Conservation (phyloP, 345 rosid species). For the thale cress (Arabidopsis thaliana) region DNA sequence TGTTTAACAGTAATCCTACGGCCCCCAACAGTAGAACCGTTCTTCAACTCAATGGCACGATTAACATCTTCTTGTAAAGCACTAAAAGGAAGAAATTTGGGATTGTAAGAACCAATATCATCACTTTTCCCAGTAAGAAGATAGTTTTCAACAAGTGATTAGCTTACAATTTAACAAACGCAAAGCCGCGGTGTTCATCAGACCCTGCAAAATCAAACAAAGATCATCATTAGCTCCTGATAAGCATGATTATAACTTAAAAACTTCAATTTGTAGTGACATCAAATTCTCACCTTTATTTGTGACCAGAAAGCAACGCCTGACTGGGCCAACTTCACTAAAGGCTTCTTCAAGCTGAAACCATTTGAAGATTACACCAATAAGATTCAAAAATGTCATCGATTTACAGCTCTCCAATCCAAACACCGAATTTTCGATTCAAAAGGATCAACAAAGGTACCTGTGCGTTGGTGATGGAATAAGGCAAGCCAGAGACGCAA, state of each 20-base stretch:
- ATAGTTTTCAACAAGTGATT: not conserved
- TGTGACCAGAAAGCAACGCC: constrained; percentile 89
- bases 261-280: not conserved
- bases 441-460: constrained; percentile 37
- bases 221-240: constrained; percentile 25
- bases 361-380: not conserved
- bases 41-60: constrained; percentile 78
- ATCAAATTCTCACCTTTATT: constrained; percentile 58
- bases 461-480: constrained; percentile 84
- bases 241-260: not conserved
- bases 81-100: constrained; percentile 48
- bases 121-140: not conserved
- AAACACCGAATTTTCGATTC: not conserved
- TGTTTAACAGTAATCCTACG: constrained; percentile 84
- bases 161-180: constrained; percentile 84
- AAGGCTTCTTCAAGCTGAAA: constrained; percentile 86
- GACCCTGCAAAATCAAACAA: constrained; percentile 58
- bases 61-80: constrained; percentile 88
- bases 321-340: constrained; percentile 90
- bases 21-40: constrained; percentile 71
- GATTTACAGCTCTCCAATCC: not conserved
- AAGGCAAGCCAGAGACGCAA: constrained; percentile 81
- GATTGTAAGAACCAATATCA: not conserved
- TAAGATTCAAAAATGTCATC: not conserved
- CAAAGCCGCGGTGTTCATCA: constrained; percentile 79